Conservation (phyloP, 2,329 filamentous ascomycete genomes). For the Diplodia scrobiculata region DNA sequence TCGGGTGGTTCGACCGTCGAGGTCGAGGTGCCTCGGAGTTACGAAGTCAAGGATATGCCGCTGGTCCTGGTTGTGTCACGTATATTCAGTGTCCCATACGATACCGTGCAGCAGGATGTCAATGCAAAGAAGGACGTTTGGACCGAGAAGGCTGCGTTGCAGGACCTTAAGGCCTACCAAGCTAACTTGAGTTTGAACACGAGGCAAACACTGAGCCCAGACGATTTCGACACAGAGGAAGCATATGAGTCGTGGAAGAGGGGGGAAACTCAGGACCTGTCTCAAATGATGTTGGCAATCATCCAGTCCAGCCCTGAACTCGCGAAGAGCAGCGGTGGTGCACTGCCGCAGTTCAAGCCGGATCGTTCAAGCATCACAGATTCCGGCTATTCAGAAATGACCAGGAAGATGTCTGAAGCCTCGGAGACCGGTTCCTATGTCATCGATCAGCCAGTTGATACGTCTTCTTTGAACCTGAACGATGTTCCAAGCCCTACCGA, state of each 20-base stretch:
- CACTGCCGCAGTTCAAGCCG: slow-evolving; percentile 60
- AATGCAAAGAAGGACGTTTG: slow-evolving; percentile 76
- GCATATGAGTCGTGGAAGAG: slow-evolving; percentile 89
- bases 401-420: slow-evolving; percentile 51
- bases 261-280: slow-evolving; percentile 81
- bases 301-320: slow-evolving; percentile 83
- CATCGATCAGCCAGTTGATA: slow-evolving; percentile 68
- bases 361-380: slow-evolving; percentile 44
- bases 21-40: slow-evolving; percentile 77
- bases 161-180: slow-evolving; percentile 92
- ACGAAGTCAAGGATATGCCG: slow-evolving; percentile 96
- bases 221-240: slow-evolving; percentile 89
- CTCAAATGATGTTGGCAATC: slow-evolving; percentile 90
- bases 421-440: slow-evolving; percentile 54
- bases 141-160: slow-evolving; percentile 88
- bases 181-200: slow-evolving; percentile 80
- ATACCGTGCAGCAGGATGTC: slow-evolving; percentile 83
- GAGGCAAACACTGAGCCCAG: slow-evolving; percentile 71
- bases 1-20: slow-evolving; percentile 70
- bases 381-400: slow-evolving; percentile 50
- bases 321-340: slow-evolving; percentile 70
- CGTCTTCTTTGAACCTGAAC: slow-evolving; percentile 66
- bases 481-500: slow-evolving; percentile 40
- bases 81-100: slow-evolving; percentile 79
- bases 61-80: slow-evolving; percentile 83